Base-by-base conservation (phyloP, 2,329 filamentous ascomycete species). In the Ascochyta koolunga region DNA sequence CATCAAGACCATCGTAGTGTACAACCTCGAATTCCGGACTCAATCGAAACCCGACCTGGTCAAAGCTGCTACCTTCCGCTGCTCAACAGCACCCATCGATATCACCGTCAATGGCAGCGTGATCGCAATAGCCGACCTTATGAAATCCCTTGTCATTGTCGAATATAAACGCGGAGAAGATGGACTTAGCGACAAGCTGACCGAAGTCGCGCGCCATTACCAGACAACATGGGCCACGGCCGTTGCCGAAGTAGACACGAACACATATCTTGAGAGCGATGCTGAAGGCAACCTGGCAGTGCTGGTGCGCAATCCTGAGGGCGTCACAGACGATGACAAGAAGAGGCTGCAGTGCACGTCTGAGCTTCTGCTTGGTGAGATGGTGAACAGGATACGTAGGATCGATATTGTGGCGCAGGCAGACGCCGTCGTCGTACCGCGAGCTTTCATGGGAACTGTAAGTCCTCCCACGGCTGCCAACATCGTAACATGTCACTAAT, bases 371-470 rank as follows among this genome's bases (percentile, higher is more conserved):
- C 80, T 99, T 9, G 93, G 95, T 1, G 93, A 99, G 73, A 91
- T 95, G 84, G 91, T 98, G 50, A 99, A 99, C 70, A 84, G 86
- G 27, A 96, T 98, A 50, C 84, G 88, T 19, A 85, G 85, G 24
- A 84, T 98, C 16, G 81, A 88, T 48, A 85, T 96, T 9, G 81
- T 85, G 24, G 80, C 86, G 3, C 82, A 82, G 16, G 78, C 85
- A 2, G 86, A 82, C 60, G 86, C 90, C 8, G 80, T 88, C 22
- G 86, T 97, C 7, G 79, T 88, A 7, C 93, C 95, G 0, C 86
- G 85, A 67, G 95, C 95, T 18, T 97, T 98, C 70, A 77, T 98
- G 46, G 93, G 85, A 54, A 98, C 95, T 48, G 93, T 93, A 83
- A 78, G 89, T n/a, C 7, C 21, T 16, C 27, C 13, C 19, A 15